Base-by-base conservation (phyloP, 140 eudicot species). In the Cichorium intybus region DNA sequence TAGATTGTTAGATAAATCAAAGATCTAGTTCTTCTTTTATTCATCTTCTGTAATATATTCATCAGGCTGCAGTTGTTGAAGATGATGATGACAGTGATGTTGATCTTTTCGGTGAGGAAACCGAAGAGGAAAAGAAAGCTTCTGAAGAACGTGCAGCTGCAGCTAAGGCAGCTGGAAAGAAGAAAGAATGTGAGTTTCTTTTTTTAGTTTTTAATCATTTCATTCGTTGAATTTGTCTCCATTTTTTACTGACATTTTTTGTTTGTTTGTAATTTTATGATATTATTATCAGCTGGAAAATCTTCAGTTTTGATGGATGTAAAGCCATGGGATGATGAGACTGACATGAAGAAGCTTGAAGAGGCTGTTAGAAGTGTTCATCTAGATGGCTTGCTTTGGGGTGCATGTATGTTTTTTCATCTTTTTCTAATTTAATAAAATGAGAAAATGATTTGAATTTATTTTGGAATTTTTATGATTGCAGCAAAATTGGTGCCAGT, bases 51-150 rank as follows among this genome's bases (percentile, higher is more conserved):
- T 39, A 12, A 56, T 16, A 1, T 59, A 15, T 22, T 15, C 10
- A 66, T 55, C 78, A 87, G 97, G 95, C 88, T 80, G 95, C 88
- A 24, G 95, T 71, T 60, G 96, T 73, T 68, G 95, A 83, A n/a
- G 93, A 87, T 51, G 96, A 87, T 51, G 96, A 87, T 24, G 97
- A 85, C 45, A 78, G 76, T 33, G 96, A 93, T 74, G 95, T 88
- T n/a, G 99, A 85, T 71, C 86, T 93, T 34, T 93, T 93, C 15
- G 94, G 97, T 15, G 99, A 93, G 69, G 99, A 93, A 83, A 93
- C 97, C 23, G 99, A 93, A 59, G 99, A 93, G 82, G 97, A 93
- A 69, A 93, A 93, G 89, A 84, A 83, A 81, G 99, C 99, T 56
- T 83, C 88, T 39, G 99, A 88, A 80, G 93, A 88, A 24, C 93